Evolutionary conservation across 768 basidiomycete genomes (phyloP).

Genomic region (Agrocybe praecox): DNA sequence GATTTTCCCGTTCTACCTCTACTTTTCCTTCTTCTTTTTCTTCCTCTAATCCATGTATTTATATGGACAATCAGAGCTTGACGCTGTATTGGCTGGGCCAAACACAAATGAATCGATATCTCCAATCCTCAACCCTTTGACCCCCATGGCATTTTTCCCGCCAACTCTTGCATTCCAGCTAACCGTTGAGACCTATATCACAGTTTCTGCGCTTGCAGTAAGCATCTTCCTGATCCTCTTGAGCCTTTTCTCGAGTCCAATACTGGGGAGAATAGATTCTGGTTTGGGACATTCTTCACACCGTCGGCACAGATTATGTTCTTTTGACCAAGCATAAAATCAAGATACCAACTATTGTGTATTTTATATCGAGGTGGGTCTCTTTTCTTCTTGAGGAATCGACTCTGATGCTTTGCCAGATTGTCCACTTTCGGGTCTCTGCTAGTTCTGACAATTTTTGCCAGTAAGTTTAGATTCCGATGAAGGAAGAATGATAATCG

Average conservation of each 20-base stretch:
- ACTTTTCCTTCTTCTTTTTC: no score
- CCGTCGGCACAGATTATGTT: neutral
- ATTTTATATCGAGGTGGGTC: conserved; percentile 5
- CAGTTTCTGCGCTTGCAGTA: conserved; percentile 14
- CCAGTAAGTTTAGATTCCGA: neutral
- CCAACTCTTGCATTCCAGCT: conserved; percentile 14
- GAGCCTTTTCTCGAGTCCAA: no score
- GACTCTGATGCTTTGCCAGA: neutral
- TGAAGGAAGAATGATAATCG: neutral
- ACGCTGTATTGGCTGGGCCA: neutral
- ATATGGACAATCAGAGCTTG: neutral
- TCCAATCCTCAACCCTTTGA: conserved; percentile 13
- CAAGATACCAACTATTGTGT: neutral
- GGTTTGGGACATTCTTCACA: conserved; percentile 8
- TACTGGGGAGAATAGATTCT: neutral
- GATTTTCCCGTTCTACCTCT: no score
- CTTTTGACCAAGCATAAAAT: neutral
- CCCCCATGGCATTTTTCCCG: conserved; percentile 18
- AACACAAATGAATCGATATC: neutral
- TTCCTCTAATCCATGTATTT: neutral
- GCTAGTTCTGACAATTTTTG: neutral
- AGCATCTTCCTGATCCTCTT: neutral
- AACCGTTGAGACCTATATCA: conserved; percentile 11
- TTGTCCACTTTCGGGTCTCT: neutral
- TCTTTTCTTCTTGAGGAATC: neutral